These are phyloP conservation scores for Quercus variabilis DNA, from an alignment of 306 rosid genomes.

Conservation along the genomic window DNA sequence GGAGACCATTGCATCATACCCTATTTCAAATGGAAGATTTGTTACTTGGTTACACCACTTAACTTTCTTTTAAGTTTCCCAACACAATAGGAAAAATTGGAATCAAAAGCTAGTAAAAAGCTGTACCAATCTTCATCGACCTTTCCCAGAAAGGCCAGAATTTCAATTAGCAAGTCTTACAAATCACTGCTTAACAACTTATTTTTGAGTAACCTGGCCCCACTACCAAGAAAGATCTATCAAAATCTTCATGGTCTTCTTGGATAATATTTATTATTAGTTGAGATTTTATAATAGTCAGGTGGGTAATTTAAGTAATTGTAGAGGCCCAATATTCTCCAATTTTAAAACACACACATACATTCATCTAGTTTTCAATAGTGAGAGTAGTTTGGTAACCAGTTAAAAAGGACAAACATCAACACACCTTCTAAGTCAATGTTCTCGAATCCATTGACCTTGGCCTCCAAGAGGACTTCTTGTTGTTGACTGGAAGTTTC, in stretches of 20 bases:
- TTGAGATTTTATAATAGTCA: neutral
- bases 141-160: too few relatives aligned
- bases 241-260: neutral
- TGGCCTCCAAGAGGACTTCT: conserved; percentile 29
- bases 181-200: neutral
- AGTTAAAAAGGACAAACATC: neutral
- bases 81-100: too few relatives aligned
- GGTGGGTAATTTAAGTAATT: neutral
- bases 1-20: too few relatives aligned
- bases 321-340: neutral
- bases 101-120: too few relatives aligned
- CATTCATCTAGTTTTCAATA: neutral
- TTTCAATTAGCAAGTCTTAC: too few relatives aligned
- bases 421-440: conserved; percentile 59
- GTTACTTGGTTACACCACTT: too few relatives aligned
- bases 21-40: too few relatives aligned
- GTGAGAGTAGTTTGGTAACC: neutral
- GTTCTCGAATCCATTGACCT: conserved; percentile 30
- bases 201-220: neutral
- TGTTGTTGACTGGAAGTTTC: conserved; percentile 19
- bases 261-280: neutral
- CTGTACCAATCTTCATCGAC: too few relatives aligned
- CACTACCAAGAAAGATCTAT: neutral
- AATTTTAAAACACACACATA: neutral
- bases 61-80: too few relatives aligned